Evolutionary conservation across 768 basidiomycete species (phyloP).

Genomic region (Calocera viscosa): DNA sequence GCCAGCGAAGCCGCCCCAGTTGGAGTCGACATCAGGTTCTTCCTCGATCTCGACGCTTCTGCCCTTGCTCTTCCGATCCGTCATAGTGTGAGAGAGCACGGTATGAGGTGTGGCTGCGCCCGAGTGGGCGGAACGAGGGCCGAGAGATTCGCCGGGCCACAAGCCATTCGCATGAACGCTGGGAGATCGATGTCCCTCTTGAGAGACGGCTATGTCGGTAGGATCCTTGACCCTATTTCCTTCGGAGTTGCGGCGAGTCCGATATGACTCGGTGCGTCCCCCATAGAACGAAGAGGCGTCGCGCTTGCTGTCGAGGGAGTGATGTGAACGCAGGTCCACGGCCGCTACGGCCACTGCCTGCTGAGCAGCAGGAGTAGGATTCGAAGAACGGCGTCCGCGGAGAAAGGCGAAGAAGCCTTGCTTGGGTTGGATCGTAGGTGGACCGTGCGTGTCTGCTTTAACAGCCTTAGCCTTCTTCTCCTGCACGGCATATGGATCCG

Average conservation of each 20-base stretch:
- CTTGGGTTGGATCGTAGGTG: background rate
- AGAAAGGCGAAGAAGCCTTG: background rate
- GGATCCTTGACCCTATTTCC: background rate
- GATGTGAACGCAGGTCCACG: background rate
- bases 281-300: constrained; percentile 1
- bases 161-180: background rate
- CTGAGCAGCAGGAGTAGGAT: background rate
- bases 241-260: background rate
- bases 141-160: background rate
- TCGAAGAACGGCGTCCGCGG: background rate
- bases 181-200: background rate
- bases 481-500: background rate
- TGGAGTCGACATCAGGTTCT: background rate
- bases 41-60: constrained; percentile 4
- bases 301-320: background rate
- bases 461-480: background rate
- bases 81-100: background rate
- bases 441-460: background rate
- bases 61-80: background rate
- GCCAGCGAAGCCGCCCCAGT: background rate
- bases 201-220: background rate
- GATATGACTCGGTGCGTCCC: background rate
- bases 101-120: background rate
- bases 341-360: background rate
- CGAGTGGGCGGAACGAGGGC: background rate